phyloP scores from a whole-genome alignment of 345 rosid genomes.

The Cardamine resedifolia region DNA sequence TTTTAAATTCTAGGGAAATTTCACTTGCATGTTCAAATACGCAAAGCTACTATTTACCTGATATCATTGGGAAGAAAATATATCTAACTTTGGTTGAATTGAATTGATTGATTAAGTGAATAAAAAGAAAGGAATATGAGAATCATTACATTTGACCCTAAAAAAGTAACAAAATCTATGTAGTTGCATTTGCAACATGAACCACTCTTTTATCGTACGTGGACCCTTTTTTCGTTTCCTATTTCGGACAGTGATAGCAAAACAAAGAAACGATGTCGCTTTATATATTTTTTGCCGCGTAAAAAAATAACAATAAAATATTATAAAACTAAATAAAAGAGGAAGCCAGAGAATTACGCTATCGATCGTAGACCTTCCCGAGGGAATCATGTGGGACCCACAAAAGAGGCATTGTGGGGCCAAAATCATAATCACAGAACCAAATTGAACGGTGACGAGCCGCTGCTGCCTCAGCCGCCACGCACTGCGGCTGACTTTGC shows the following conservation, averaged over 20 bases:
- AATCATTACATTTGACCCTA: constrained; percentile 24
- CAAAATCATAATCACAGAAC: constrained; percentile 29
- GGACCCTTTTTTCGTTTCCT: constrained; percentile 20
- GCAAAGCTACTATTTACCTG: neutral
- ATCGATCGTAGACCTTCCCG: constrained; percentile 29
- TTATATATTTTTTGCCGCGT: neutral
- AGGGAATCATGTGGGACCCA: constrained; percentile 32
- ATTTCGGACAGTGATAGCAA: constrained; percentile 21
- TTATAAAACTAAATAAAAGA: neutral
- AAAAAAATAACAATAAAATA: neutral
- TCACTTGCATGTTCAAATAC: neutral
- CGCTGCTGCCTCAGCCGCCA: constrained; percentile 48
- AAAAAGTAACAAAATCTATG: constrained; percentile 24
- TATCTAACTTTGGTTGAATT: neutral
- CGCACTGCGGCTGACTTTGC: constrained; percentile 23
- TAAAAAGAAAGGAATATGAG: neutral
- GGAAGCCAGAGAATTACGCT: neutral
- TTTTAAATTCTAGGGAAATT: neutral
- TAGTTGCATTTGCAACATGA: constrained; percentile 24
- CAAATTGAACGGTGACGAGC: constrained; percentile 57
- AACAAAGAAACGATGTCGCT: constrained; percentile 19
- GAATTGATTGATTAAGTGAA: neutral
- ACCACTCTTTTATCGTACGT: constrained; percentile 37
- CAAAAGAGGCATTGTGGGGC: constrained; percentile 22
- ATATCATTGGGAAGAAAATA: neutral